Base-by-base conservation (phyloP, 225 moss, liverwort and hornwort genomes). In the Pseudisothecium myosuroides region DNA sequence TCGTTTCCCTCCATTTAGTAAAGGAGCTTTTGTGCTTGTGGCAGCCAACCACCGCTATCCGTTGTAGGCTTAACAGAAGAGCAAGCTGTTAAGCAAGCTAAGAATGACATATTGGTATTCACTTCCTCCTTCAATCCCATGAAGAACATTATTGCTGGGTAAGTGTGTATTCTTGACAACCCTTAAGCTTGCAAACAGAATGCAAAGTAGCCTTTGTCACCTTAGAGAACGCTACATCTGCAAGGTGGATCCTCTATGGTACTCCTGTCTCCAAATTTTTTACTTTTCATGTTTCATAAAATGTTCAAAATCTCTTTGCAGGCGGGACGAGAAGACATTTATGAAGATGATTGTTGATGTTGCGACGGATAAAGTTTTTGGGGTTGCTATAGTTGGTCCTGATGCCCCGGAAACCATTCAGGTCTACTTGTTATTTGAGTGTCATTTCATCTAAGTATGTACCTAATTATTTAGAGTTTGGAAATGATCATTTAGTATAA, bases 91-190 rank as follows among this genome's bases (percentile, higher is more conserved):
- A 84, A 76, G 47, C 86, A 84, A 85, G 88, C 95, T 36, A 83
- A 92, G 73, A 90, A 85, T 64, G 93, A 93, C 55, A 80, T 98
- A 60, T 47, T 93, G 64, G 90, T 96, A 37, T 98, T 92, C 81
- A 95, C 94, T 28, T 93, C 95, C 55, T 85, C 93, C 20, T 98
- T 96, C 90, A 98, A 98, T 88, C 96, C 96, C 32, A 91, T 98
- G 96, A 98, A 95, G 89, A 98, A 98, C 79, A 96, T n/a, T n/a
- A n/a, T n/a, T n/a, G n/a, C 96, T 83, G 95, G 98, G 95, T 96
- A 90, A 80, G 91, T 82, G 26, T 67, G 62, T 15, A 68, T 80
- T 59, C 74, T 81, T 41, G 21, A 65, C 80, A 72, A 59, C 66
- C 5, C 27, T 65, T 11, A 49, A 41, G 36, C 73, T 43, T 76